Evolutionary conservation across 345 rosid species (phyloP).

Genomic region (Cardamine chenopodiifolia): DNA sequence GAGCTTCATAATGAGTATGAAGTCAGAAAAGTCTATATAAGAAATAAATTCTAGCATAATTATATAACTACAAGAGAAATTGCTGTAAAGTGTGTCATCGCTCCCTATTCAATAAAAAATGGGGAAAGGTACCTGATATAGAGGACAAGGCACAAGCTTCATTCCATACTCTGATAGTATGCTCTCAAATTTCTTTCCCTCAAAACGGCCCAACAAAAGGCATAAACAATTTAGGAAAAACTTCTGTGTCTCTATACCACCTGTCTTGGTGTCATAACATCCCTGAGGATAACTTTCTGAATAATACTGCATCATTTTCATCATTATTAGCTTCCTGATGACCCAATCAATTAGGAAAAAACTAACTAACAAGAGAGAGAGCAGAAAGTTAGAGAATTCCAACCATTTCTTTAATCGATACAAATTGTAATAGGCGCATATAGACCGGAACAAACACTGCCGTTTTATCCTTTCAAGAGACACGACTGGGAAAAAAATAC

Average conservation of each 20-base stretch:
- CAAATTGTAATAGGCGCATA: too few species aligned
- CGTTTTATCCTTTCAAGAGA: neutral
- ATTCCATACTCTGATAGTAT: slow-evolving; percentile 60
- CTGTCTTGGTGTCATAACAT: slow-evolving; percentile 48
- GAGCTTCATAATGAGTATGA: slow-evolving; percentile 11
- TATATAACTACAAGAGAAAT: slow-evolving; percentile 13
- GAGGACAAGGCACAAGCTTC: slow-evolving; percentile 63
- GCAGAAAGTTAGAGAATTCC: slow-evolving; percentile 24
- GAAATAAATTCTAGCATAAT: neutral
- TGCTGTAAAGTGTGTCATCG: slow-evolving; percentile 17
- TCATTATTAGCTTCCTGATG: slow-evolving; percentile 41
- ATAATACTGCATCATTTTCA: slow-evolving; percentile 57
- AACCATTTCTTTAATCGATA: too few species aligned
- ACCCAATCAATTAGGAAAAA: slow-evolving; percentile 31
- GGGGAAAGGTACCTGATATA: slow-evolving; percentile 61
- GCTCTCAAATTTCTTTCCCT: slow-evolving; percentile 64
- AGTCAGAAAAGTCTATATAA: slow-evolving; percentile 10
- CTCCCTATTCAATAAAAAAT: slow-evolving; percentile 10
- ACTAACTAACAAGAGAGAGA: neutral
- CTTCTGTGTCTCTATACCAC: slow-evolving; percentile 66
- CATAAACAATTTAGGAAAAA: slow-evolving; percentile 87
- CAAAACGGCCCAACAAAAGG: slow-evolving; percentile 86
- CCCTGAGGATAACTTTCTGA: slow-evolving; percentile 56
- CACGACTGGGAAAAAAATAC: neutral
- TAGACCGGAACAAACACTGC: neutral